Base-by-base conservation (phyloP, 495 filamentous ascomycete species). In the Talaromyces proteolyticus region DNA sequence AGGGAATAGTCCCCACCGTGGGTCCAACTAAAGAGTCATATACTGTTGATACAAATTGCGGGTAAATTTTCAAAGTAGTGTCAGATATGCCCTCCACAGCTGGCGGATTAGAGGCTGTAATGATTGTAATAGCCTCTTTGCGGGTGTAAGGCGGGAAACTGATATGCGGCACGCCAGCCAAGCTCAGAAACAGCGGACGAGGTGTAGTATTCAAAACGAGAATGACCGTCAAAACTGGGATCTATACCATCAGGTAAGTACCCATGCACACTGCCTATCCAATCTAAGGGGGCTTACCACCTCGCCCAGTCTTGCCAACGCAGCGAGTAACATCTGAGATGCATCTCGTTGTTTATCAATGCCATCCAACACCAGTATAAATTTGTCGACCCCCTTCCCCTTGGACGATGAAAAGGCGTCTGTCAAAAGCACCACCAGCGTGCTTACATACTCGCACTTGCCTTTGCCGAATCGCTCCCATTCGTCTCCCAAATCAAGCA, bases 301-400 rank as follows among this genome's bases (percentile, higher is more conserved):
- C 62, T 95, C 88, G 29, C 87, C 87, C 46, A 95, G 64, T 39
- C 89, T 76, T 24, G 84, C 87, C 36, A 95, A 64, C 6, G 87
- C 89, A n/a, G 90, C 81, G n/a, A 96, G 66, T 1, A 96, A 65
- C 0, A 88, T 96, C 10, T 80, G 78, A 3, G 86, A 77, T 7
- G 86, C 79, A 51, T 97, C 94, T 57, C 88, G 71, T 67, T 94
- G 90, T 41, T 74, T 79, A 62, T 97, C 93, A 49, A 96, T 88
- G n/a, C 82, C 88, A 68, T 98, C 94, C 51, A 96, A 79, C 23
- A 94, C 89, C 29, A 96, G 64, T 21, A 91, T 82, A 62, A 95
- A 90, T 57, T 80, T 81, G 26, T 67, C 58, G 26, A 64, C 68
- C 22, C 64, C 64, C 10, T 53, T 52, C 18, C 66, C 59, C 1